Evolutionary conservation across 2,329 filamentous ascomycete genomes (phyloP), one percentile per base, ranked within the genome.

Genomic region (Tolypocladium guangdongense): DNA sequence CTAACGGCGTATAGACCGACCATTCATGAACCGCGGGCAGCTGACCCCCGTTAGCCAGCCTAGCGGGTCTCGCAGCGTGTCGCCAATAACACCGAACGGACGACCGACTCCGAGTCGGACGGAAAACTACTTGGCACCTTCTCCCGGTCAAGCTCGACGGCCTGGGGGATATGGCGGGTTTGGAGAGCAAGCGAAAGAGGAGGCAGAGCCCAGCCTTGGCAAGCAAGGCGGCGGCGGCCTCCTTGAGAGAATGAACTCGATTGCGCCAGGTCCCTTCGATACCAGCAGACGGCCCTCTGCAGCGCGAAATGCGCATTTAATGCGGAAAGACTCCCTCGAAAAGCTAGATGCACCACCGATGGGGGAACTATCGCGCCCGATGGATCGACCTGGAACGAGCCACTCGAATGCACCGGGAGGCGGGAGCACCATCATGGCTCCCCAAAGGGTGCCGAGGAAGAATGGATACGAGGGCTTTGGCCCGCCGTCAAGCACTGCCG

Each of bases 191-290:
- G 38, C 3, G 18, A 53, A 48, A 35, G 46, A 56, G 7, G n/a
- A 49, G 12, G 27, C 35, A 10, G 53, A 59, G 27, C n/a, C 27
- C n/a, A 18, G 33, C 2, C 3, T 7, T 11, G 49, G 20, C 18
- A 59, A 59, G 32, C 52, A 51, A 20, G 27, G 32, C 32, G 60
- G 61, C 48, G 58, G 63, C 36, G 59, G 63, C 38, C 61, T 88
- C 32, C 62, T 86, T 59, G 76, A 80, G 57, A 78, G 82, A 51
- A 81, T 88, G 75, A 79, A 87, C 59, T 77, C 72, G 10, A 84
- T 88, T 62, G 76, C 81, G 1, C 81, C 84, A 1, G 84, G 83
- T 0, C 84, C 85, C 0, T 87, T 88, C 60, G 81, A 83, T 57
- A 66, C 75, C 35, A 68, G 63, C 57, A 68, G 70, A 58, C 70